Evolutionary conservation across 768 basidiomycete genomes (phyloP).

Genomic region (Podaxis rugospora): DNA sequence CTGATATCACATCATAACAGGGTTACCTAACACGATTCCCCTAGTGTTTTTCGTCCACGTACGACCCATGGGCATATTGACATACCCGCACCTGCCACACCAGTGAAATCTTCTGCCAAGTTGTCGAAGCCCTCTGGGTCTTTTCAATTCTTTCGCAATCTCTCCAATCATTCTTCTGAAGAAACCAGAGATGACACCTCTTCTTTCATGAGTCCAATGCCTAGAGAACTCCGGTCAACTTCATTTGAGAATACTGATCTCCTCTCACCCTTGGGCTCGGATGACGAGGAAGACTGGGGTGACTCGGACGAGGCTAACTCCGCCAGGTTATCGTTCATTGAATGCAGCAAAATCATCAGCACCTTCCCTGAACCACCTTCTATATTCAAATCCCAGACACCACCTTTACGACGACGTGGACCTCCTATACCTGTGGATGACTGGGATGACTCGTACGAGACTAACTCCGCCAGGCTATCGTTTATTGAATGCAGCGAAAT

Average conservation of each 20-base stretch:
- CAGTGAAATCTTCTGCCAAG: background rate
- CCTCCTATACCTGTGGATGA: background rate
- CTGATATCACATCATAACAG: background rate
- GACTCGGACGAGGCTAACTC: background rate
- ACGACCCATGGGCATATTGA: background rate
- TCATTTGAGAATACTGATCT: background rate
- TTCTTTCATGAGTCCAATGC: slow-evolving; percentile 11
- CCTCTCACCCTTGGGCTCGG: background rate
- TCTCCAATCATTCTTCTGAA: background rate
- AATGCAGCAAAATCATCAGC: background rate
- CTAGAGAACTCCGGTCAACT: background rate
- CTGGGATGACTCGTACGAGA: background rate
- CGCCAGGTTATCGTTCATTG: background rate
- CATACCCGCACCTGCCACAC: background rate
- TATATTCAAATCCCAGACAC: background rate
- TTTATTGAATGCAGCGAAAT: background rate
- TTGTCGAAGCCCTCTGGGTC: background rate
- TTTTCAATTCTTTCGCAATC: background rate
- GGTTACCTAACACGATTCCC: background rate
- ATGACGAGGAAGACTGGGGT: background rate
- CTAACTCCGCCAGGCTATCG: background rate
- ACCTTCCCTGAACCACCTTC: background rate
- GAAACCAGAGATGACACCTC: background rate
- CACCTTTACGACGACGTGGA: background rate
- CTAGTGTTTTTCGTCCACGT: slow-evolving; percentile 2